These are phyloP conservation scores for Geotrichum candidum DNA, from an alignment of 1,139 yeast species.

Conservation along the genomic window DNA sequence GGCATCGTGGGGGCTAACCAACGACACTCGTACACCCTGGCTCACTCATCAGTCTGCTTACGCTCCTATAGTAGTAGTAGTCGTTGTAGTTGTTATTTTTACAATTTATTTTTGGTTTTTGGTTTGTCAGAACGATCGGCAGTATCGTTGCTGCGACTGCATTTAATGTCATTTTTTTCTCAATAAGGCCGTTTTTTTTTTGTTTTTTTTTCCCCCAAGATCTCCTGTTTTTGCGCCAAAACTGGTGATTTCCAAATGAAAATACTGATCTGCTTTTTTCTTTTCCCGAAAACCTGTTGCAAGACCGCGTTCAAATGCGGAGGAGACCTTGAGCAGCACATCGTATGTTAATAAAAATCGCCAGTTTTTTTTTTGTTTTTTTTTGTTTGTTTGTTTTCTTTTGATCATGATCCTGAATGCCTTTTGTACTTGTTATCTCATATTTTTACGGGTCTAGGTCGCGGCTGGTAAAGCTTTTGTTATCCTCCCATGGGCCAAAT, in stretches of 20 bases:
- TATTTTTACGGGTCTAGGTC: background rate
- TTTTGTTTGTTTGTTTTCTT: too few relatives aligned
- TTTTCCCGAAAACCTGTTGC: background rate
- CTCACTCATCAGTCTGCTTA: background rate
- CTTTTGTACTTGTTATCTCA: background rate
- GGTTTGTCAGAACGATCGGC: too few relatives aligned
- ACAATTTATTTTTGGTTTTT: background rate
- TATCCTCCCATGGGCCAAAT: background rate
- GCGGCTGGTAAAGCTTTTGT: background rate
- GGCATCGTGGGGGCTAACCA: background rate
- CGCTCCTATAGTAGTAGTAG: too few relatives aligned
- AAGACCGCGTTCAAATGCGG: background rate
- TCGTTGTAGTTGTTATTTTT: background rate
- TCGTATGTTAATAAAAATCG: background rate
- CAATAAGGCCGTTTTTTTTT: background rate
- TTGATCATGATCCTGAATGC: too few relatives aligned
- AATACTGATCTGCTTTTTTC: background rate
- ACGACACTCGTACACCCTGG: background rate
- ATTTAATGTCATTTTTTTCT: background rate
- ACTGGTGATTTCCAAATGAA: background rate
- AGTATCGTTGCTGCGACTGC: background rate
- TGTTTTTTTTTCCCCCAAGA: background rate
- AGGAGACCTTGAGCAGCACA: background rate
- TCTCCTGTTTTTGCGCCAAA: background rate
- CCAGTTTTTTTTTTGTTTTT: too few relatives aligned